Percentiles rank a stretch among this genome's conserved stretches.
These are phyloP conservation scores for Termitomyces bulborhizus DNA, from an alignment of 768 basidiomycete genomes.

Conservation along the genomic window DNA sequence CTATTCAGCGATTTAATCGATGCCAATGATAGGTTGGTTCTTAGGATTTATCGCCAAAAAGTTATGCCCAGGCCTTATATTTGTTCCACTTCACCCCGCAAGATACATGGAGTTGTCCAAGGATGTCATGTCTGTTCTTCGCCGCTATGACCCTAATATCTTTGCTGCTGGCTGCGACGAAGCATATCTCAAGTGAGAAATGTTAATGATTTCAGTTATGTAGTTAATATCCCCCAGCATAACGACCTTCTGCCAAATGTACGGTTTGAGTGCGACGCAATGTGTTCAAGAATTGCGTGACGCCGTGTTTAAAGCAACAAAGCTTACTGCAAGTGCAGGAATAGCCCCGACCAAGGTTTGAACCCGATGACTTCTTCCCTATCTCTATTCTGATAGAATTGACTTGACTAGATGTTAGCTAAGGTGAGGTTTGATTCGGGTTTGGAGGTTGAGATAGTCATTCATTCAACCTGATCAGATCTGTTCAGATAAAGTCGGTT, in stretches of 20 bases:
- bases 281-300: conserved; percentile 78
- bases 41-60: conserved; percentile 89
- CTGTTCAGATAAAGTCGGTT: conserved; percentile 78
- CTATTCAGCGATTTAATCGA: background rate
- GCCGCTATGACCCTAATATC: conserved; percentile 75
- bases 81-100: conserved; percentile 51
- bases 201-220: background rate
- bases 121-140: conserved; percentile 63
- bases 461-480: conserved; percentile 42
- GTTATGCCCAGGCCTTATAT: conserved; percentile 83
- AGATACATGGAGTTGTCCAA: conserved; percentile 68
- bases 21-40: background rate
- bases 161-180: conserved; percentile 78
- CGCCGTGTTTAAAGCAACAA: conserved; percentile 69
- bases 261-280: conserved; percentile 56
- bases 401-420: conserved; percentile 68
- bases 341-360: conserved; percentile 92
- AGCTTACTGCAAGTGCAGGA: conserved; percentile 88
- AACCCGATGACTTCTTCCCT: conserved; percentile 6
- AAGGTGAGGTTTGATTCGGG: conserved; percentile 48
- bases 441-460: background rate
- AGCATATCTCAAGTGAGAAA: conserved; percentile 80
- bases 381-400: background rate
- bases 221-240: conserved; percentile 42
- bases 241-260: conserved; percentile 72